Conservation (phyloP, 305 asterid species). For the Rubia tinctorum region DNA sequence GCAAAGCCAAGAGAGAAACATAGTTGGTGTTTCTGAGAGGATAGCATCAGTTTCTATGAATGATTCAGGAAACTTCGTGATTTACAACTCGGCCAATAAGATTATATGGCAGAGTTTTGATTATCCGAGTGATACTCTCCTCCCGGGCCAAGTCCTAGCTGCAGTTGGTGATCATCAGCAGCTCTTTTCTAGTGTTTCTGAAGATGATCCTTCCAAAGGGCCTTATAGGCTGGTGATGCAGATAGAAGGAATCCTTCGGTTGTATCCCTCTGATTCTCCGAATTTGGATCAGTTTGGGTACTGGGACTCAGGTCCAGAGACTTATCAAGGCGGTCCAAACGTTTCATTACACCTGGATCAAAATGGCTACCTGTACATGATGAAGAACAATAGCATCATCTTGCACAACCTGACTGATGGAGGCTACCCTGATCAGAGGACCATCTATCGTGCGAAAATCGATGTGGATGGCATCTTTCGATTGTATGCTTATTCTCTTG, state of each 20-base stretch:
- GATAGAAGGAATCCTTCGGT: constrained; percentile 31
- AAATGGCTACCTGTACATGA: background rate
- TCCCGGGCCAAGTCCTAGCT: constrained; percentile 14
- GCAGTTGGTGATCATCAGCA: background rate
- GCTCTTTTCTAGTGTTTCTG: constrained; percentile 26
- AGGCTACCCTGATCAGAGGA: background rate
- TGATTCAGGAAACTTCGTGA: constrained; percentile 33
- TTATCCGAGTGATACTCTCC: constrained; percentile 27
- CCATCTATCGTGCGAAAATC: background rate
- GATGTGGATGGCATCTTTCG: constrained; percentile 1
- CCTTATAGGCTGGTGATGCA: constrained; percentile 32
- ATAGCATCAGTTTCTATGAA: constrained; percentile 28
- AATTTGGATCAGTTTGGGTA: background rate
- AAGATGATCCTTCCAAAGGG: constrained; percentile 18
- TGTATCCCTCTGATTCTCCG: constrained; percentile 20
- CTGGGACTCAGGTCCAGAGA: constrained; percentile 5
- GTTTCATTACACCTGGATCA: constrained; percentile 31
- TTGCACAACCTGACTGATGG: constrained; percentile 18
- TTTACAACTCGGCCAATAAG: constrained; percentile 13
- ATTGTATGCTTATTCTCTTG: background rate
- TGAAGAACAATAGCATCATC: constrained; percentile 17
- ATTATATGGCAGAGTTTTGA: constrained; percentile 12
- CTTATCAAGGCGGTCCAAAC: background rate
- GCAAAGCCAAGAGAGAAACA: background rate
- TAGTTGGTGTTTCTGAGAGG: background rate